phyloP scores from a whole-genome alignment of 352 stramenopile genomes.

The Phytophthora megakarya region DNA sequence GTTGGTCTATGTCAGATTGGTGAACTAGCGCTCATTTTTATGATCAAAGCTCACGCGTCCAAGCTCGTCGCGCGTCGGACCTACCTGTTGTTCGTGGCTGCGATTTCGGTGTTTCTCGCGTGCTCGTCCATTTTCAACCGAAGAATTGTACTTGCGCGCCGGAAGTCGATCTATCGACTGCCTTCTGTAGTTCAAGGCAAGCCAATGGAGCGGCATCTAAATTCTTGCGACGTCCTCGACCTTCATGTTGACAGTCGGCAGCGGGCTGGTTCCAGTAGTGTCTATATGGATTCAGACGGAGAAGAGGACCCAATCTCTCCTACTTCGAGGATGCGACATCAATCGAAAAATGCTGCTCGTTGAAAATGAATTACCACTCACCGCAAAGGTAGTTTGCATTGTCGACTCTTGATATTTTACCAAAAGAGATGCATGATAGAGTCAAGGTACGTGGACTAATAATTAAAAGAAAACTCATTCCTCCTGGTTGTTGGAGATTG shows the following conservation, averaged over 20 bases:
- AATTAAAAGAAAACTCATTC: slow-evolving; percentile 41
- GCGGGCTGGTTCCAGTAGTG: slow-evolving; percentile 31
- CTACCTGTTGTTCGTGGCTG: slow-evolving; percentile 83
- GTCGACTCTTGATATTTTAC: not conserved
- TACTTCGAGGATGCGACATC: slow-evolving; percentile 33
- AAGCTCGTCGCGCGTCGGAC: slow-evolving; percentile 82
- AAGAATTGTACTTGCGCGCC: slow-evolving; percentile 62
- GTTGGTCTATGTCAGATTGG: slow-evolving; percentile 84
- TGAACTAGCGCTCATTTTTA: slow-evolving; percentile 88
- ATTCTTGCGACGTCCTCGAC: slow-evolving; percentile 20
- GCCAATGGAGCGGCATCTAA: slow-evolving; percentile 17
- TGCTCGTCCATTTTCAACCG: slow-evolving; percentile 84
- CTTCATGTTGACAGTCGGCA: slow-evolving; percentile 15
- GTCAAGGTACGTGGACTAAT: slow-evolving; percentile 31
- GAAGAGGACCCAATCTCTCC: slow-evolving; percentile 37
- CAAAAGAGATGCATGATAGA: slow-evolving; percentile 1
- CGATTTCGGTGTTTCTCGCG: slow-evolving; percentile 82
- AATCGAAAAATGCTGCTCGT: slow-evolving; percentile 29
- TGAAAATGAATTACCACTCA: not conserved
- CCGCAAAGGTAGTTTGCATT: not conserved
- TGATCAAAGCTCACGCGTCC: slow-evolving; percentile 88
- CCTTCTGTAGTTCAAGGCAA: slow-evolving; percentile 44
- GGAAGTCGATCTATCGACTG: slow-evolving; percentile 64
- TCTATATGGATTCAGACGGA: slow-evolving; percentile 34
- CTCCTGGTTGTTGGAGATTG: slow-evolving; percentile 35